phyloP scores from a whole-genome alignment of 2,329 filamentous ascomycete genomes.

The Emergomyces orientalis region DNA sequence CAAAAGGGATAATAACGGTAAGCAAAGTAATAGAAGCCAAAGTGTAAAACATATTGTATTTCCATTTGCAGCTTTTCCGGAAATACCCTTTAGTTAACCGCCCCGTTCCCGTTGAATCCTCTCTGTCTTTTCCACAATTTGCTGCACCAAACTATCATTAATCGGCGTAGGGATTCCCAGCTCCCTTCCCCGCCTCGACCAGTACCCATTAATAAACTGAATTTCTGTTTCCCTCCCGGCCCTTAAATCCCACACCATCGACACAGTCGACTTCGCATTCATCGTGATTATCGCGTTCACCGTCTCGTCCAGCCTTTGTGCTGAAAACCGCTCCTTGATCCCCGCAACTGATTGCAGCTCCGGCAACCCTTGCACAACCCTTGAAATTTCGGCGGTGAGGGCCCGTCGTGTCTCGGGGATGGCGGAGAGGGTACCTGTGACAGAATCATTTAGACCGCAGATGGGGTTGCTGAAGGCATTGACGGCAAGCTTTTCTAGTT shows the following conservation, averaged over 20 bases:
- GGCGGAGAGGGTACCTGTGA: constrained; percentile 60
- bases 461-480: constrained; percentile 71
- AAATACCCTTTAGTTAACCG: not conserved
- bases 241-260: constrained; percentile 59
- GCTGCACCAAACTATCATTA: not conserved
- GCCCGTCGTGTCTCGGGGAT: constrained; percentile 58
- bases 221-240: constrained; percentile 61
- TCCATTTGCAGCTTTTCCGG: not conserved
- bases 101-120: not conserved
- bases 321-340: constrained; percentile 49
- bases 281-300: constrained; percentile 45
- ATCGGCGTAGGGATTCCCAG: constrained; percentile 48
- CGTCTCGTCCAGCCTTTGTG: constrained; percentile 52
- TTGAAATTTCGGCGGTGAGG: constrained; percentile 63
- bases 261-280: constrained; percentile 51
- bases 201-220: constrained; percentile 83
- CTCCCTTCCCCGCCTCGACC: constrained; percentile 67
- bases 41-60: too few relatives aligned
- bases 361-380: constrained; percentile 63
- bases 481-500: constrained; percentile 70
- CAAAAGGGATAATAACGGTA: too few relatives aligned
- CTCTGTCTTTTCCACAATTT: not conserved
- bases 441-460: constrained; percentile 66
- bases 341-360: constrained; percentile 58
- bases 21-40: too few relatives aligned